Evolutionary conservation across 2,329 filamentous ascomycete genomes (phyloP), one percentile per base, ranked within the genome.

Genomic region (Xylaria digitata): DNA sequence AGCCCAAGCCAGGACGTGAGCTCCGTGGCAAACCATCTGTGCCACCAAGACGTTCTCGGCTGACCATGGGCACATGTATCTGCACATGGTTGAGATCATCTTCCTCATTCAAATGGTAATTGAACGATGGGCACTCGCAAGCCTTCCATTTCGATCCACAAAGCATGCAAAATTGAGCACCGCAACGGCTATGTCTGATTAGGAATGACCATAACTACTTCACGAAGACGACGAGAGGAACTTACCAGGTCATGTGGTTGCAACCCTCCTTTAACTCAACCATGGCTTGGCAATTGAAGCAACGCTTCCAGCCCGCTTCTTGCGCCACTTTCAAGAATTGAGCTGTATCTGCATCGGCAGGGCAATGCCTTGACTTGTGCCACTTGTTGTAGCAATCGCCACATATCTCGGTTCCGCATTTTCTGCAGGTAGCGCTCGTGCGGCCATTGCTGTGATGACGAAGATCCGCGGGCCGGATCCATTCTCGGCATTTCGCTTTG

Each of bases 231-330:
- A 50, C 1, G 52, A 52, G 15, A n/a, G 7, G 30, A 46, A 80
- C 87, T 80, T 82, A 92, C 90, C 93, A 97, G 32, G 89, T 93
- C 88, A 96, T 95, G 77, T 95, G 93, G 79, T 95, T 94, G 79
- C 91, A 94, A 50, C 93, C 93, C 78, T 95, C 92, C 72, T 90
- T 90, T 56, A 93, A 81, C 78, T 96, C 92, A 50, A 96, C 91
- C 82, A 92, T 85, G 45, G 86, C 83, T 70, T 86, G 87, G 80
- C 94, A 97, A 69, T 84, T 89, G 75, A 89, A 90, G 77, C 93
- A 97, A 53, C 88, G 84, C 77, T 92, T 90, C 90, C 90, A 94
- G 26, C 91, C 90, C 59, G 89, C 83, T 30, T 89, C 82, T 71
- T 89, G 87, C 6, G 89, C 90, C 65, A 90, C 83, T 57, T 87